Evolutionary conservation across 176 grass and related monocot species (phyloP).

Genomic region (Bromus sterilis): DNA sequence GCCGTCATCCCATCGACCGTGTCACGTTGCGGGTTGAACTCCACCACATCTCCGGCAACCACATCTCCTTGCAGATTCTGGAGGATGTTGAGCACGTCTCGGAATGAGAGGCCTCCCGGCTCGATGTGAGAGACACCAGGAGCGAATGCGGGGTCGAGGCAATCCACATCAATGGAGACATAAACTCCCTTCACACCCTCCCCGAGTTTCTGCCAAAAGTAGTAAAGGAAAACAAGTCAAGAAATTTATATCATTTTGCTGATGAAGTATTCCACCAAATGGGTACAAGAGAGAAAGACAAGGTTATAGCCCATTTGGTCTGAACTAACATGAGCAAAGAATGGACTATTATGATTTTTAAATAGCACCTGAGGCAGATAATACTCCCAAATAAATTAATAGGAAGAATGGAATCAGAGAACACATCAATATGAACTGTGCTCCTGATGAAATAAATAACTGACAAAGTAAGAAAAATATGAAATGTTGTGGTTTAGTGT

Average conservation of each 20-base stretch:
- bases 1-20: constrained; percentile 97
- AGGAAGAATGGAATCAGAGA: background rate
- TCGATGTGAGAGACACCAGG: constrained; percentile 95
- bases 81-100: constrained; percentile 90
- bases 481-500: background rate
- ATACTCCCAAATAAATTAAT: background rate
- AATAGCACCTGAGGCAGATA: background rate
- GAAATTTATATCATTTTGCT: background rate
- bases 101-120: constrained; percentile 91
- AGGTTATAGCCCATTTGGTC: background rate
- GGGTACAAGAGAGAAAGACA: background rate
- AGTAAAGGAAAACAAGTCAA: background rate
- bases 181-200: constrained; percentile 95
- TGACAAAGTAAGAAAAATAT: background rate
- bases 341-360: background rate
- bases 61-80: constrained; percentile 89
- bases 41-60: constrained; percentile 81
- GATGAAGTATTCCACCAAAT: background rate
- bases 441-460: background rate
- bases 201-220: constrained; percentile 73
- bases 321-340: background rate
- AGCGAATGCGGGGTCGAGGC: constrained; percentile 90
- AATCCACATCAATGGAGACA: constrained; percentile 83
- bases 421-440: background rate
- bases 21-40: constrained; percentile 95